phyloP scores from a whole-genome alignment of 495 filamentous ascomycete species.

The Penicillium macrosclerotiorum region DNA sequence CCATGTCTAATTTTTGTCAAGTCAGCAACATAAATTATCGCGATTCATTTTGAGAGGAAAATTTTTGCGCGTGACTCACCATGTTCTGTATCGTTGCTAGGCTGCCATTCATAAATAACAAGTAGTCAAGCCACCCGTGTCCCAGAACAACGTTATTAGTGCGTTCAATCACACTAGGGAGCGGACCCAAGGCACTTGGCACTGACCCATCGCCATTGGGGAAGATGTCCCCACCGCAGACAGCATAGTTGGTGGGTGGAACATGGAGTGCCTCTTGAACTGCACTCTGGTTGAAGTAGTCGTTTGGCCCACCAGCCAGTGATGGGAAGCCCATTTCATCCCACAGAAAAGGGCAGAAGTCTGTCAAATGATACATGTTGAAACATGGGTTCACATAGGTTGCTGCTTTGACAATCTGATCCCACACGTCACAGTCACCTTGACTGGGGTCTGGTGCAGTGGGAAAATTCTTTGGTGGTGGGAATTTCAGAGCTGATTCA shows the following conservation, averaged over 20 bases:
- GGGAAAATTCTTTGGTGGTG: conserved; percentile 61
- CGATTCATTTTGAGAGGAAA: no score
- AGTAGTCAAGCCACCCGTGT: conserved; percentile 58
- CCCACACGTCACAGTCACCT: conserved; percentile 56
- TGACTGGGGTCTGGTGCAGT: conserved; percentile 22
- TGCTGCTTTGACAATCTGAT: conserved; percentile 55
- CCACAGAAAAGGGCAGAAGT: conserved; percentile 71
- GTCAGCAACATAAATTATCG: no score
- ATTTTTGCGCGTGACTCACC: no score
- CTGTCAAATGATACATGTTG: conserved; percentile 72
- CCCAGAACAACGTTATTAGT: conserved; percentile 67
- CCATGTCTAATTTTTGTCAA: no score
- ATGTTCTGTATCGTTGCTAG: conserved; percentile 78
- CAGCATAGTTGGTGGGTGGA: conserved; percentile 58
- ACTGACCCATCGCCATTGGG: conserved; percentile 46
- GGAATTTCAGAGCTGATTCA: conserved; percentile 61
- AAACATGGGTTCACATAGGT: conserved; percentile 72
- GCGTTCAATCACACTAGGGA: conserved; percentile 70
- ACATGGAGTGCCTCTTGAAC: conserved; percentile 75
- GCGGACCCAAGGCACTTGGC: conserved; percentile 48
- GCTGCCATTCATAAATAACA: conserved; percentile 64
- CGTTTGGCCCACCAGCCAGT: conserved; percentile 49
- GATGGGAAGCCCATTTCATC: conserved; percentile 74
- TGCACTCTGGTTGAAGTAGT: conserved; percentile 78
- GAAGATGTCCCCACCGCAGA: conserved; percentile 61